Base-by-base conservation (phyloP, 371 early-diverging fungal genomes). In the Mortierella sp. region DNA sequence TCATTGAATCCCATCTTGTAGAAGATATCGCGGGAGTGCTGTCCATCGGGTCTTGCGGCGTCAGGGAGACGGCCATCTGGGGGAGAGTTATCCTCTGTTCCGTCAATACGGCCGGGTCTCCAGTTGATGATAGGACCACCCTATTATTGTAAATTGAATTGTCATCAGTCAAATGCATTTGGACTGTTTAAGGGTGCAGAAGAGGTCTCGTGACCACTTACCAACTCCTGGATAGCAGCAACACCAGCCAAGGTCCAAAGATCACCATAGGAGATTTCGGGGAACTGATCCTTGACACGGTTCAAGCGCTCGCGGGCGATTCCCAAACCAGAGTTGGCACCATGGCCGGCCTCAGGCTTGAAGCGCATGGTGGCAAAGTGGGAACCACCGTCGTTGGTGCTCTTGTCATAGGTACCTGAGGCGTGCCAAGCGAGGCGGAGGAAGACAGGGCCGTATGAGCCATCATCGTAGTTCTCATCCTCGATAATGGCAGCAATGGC, bases 1-100 rank as follows among this genome's bases (percentile, higher is more conserved):
- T 97, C 98, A 86, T 95, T 91, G 86, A 98, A 96, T 50, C 96
- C 96, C 98, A 97, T 97, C 67, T 96, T 91, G 88, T 96, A 93
- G 84, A 97, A 98, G 74, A 96, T 84, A 65, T 93, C 89, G 45
- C 96, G 92, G 58, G 93, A 85, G 85, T 95, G 95, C 55, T 88
- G 79, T 69, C 91, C 84, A 62, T 91, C 94, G 45, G 80, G 58
- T 83, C 94, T 85, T 40, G 91, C 65, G 47, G 95, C 98, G 76
- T 97, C 97, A 69, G 97, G 97, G 36, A 97, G 92, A 73, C 97
- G 93, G 50, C 97, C 98, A 83, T 97, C 94, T 24, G 97, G 97
- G 7, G 96, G 90, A 83, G 88, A 89, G 16, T 84, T 63, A 32
- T 65, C 38, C 52, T 76, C 88, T 41, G 72, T 85, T 15, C 74